Evolutionary conservation across 495 filamentous ascomycete genomes (phyloP).

Genomic region (Penicillium lagena): DNA sequence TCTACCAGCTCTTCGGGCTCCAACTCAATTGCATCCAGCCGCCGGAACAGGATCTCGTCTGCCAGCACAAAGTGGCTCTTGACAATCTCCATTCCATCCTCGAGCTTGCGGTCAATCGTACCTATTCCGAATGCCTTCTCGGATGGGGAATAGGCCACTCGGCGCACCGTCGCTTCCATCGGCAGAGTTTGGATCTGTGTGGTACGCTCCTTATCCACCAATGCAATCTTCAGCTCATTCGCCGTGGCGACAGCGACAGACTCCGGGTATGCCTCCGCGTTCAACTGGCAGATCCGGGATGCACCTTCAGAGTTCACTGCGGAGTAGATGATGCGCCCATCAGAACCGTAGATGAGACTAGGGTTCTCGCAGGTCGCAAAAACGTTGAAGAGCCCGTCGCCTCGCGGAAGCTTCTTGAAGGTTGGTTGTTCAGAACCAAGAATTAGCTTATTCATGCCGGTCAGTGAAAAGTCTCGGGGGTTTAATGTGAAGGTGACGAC

Average conservation of each 20-base stretch:
- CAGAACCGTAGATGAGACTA: slow-evolving; percentile 82
- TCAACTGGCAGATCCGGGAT: slow-evolving; percentile 71
- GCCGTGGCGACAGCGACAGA: slow-evolving; percentile 76
- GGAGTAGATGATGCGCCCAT: slow-evolving; percentile 85
- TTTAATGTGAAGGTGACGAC: slow-evolving; percentile 82
- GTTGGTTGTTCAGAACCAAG: slow-evolving; percentile 79
- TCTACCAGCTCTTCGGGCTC: slow-evolving; percentile 73
- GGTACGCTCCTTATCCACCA: slow-evolving; percentile 75
- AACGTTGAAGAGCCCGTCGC: slow-evolving; percentile 63
- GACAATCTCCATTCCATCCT: slow-evolving; percentile 51
- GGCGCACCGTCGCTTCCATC: slow-evolving; percentile 75
- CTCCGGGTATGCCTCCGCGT: slow-evolving; percentile 71
- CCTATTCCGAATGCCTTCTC: slow-evolving; percentile 83
- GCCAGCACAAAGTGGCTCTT: slow-evolving; percentile 55
- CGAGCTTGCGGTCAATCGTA: slow-evolving; percentile 61
- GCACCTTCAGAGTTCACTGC: slow-evolving; percentile 91
- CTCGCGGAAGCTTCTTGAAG: slow-evolving; percentile 68
- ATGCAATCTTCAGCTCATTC: slow-evolving; percentile 68
- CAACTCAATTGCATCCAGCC: slow-evolving; percentile 45
- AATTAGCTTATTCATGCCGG: slow-evolving; percentile 69
- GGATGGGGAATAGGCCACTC: slow-evolving; percentile 75
- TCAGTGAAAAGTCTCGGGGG: slow-evolving; percentile 48
- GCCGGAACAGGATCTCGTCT: slow-evolving; percentile 52
- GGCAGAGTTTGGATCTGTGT: slow-evolving; percentile 78
- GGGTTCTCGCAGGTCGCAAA: slow-evolving; percentile 94